phyloP scores from a whole-genome alignment of 352 stramenopile genomes.

The Pythium dissotocum region DNA sequence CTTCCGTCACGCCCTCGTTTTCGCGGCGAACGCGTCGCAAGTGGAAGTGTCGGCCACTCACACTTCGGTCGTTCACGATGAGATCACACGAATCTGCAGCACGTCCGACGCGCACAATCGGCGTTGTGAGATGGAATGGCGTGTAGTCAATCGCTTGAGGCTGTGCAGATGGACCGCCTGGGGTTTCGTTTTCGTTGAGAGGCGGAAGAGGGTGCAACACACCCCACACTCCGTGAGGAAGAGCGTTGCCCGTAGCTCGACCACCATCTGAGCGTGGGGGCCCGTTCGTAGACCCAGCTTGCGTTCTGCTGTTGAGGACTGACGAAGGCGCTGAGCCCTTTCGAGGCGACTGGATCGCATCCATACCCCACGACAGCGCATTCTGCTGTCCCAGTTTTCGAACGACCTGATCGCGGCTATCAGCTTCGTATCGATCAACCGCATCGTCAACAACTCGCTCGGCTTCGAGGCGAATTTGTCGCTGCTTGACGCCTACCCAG shows the following conservation, averaged over 20 bases:
- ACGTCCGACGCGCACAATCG: slow-evolving; percentile 76
- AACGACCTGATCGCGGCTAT: slow-evolving; percentile 64
- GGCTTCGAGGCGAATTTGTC: slow-evolving; percentile 65
- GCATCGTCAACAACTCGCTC: slow-evolving; percentile 72
- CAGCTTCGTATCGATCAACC: slow-evolving; percentile 61
- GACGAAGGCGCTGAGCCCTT: slow-evolving; percentile 29
- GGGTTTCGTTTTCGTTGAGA: slow-evolving; percentile 65
- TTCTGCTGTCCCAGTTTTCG: slow-evolving; percentile 76
- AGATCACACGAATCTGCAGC: slow-evolving; percentile 85
- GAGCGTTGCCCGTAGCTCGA: slow-evolving; percentile 2
- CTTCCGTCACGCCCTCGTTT: slow-evolving; percentile 40
- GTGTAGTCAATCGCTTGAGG: slow-evolving; percentile 39
- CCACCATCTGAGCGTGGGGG: slow-evolving; percentile 7
- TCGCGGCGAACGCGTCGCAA: slow-evolving; percentile 67
- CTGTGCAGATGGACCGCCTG: slow-evolving; percentile 13
- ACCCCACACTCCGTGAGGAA: slow-evolving; percentile 74
- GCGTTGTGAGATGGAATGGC: slow-evolving; percentile 68
- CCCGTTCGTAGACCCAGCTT: neutral
- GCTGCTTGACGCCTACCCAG: slow-evolving; percentile 75
- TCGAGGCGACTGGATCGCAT: slow-evolving; percentile 80
- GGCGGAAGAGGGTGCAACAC: slow-evolving; percentile 70
- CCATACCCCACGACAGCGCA: slow-evolving; percentile 76
- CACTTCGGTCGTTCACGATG: slow-evolving; percentile 86
- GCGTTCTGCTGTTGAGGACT: slow-evolving; percentile 23
- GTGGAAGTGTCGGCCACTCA: slow-evolving; percentile 86